phyloP scores from a whole-genome alignment of 2,329 filamentous ascomycete species.

The Beauveria medogensis region DNA sequence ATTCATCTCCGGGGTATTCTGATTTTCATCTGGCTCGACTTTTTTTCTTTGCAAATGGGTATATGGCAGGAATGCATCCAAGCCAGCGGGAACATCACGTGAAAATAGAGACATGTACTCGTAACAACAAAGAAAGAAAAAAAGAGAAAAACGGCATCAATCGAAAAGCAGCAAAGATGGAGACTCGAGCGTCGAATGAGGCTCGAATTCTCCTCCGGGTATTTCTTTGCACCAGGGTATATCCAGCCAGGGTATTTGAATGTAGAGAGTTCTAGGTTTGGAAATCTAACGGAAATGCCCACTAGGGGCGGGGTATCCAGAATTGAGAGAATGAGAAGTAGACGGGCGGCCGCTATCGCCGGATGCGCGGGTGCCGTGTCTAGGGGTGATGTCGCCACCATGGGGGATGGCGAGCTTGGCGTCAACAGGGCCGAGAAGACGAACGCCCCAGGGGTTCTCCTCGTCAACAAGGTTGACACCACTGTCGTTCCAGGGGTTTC shows the following conservation, averaged over 20 bases:
- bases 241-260: conserved; percentile 55
- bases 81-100: conserved; percentile 5
- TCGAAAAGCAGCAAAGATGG: conserved; percentile 18
- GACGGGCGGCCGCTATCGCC: conserved; percentile 87
- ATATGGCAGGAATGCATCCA: conserved; percentile 11
- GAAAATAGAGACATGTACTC: conserved; percentile 9
- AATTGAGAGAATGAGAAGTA: conserved; percentile 90
- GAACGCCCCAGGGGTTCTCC: conserved; percentile 59
- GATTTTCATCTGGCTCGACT: conserved; percentile 7
- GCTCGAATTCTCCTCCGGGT: conserved; percentile 35
- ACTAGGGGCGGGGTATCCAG: conserved; percentile 90
- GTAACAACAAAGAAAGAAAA: conserved; percentile 9
- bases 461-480: conserved; percentile 91
- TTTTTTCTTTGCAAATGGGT: conserved; percentile 13
- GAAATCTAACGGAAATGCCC: conserved; percentile 79
- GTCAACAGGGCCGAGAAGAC: conserved; percentile 58
- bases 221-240: conserved; percentile 57
- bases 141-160: background rate
- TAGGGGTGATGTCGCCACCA: conserved; percentile 74
- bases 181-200: conserved; percentile 39
- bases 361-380: conserved; percentile 75
- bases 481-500: conserved; percentile 97
- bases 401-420: conserved; percentile 57
- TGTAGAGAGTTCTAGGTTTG: conserved; percentile 36
- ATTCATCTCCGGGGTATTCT: conserved; percentile 11